A percentile compares a stretch with the other conserved stretches of the same genome.
phyloP scores from a whole-genome alignment of 306 rosid genomes.

The Corylus heterophylla region DNA sequence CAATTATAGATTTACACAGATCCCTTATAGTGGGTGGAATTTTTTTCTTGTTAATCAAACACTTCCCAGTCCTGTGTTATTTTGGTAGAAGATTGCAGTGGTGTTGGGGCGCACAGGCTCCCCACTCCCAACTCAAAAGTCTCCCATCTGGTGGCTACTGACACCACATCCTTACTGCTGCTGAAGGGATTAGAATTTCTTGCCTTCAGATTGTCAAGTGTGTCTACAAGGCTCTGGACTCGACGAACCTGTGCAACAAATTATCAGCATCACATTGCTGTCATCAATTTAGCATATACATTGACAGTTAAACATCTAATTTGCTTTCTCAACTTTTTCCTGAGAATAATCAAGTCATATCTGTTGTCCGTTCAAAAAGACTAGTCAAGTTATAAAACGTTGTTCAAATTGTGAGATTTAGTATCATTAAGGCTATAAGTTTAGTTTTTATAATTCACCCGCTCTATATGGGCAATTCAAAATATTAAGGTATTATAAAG shows the following conservation, averaged over 20 bases:
- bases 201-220: conserved; percentile 57
- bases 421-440: no score
- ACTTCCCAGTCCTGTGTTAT: conserved; percentile 49
- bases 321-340: neutral
- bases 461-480: no score
- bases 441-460: no score
- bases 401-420: no score
- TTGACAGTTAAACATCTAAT: neutral
- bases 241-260: conserved; percentile 54
- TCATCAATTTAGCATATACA: neutral
- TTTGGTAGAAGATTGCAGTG: conserved; percentile 33
- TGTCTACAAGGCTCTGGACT: conserved; percentile 60
- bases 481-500: no score
- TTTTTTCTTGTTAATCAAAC: conserved; percentile 31
- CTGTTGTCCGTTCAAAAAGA: no score
- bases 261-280: neutral
- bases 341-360: neutral
- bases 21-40: neutral
- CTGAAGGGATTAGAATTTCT: conserved; percentile 38
- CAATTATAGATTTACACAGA: conserved; percentile 9
- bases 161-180: conserved; percentile 31
- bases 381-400: no score
- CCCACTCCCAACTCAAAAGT: conserved; percentile 55
- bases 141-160: conserved; percentile 51
- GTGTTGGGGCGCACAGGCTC: conserved; percentile 34